Conservation (phyloP, 106 monocot genomes). For the Platanthera guangdongensis region DNA sequence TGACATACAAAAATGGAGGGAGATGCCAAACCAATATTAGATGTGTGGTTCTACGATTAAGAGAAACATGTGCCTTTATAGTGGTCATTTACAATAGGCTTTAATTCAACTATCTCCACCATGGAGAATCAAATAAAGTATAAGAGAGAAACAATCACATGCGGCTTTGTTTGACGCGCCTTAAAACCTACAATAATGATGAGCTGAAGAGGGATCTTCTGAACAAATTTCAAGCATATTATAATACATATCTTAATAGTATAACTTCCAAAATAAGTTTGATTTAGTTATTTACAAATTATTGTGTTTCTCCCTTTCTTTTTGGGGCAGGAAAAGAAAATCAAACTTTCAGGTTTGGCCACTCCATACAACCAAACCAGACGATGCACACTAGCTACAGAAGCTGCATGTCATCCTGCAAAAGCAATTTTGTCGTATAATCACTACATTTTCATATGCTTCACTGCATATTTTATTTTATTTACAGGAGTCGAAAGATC, state of each 20-base stretch:
- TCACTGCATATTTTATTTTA: background rate
- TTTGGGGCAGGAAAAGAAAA: no score
- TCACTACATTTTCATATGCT: background rate
- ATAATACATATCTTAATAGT: background rate
- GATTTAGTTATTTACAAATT: background rate
- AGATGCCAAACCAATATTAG: no score
- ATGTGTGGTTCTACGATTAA: no score
- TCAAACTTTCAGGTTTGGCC: background rate
- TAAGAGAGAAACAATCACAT: no score
- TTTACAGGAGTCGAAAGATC: constrained; percentile 80
- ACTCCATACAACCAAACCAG: background rate
- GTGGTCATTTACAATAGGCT: no score
- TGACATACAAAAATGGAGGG: no score
- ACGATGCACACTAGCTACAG: background rate
- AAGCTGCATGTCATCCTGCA: background rate
- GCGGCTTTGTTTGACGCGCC: no score
- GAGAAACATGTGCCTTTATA: no score
- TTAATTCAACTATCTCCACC: no score
- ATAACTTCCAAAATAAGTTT: background rate
- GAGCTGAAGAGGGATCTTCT: background rate
- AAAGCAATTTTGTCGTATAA: background rate
- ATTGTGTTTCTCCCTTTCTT: background rate
- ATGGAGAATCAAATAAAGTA: no score
- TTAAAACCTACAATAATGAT: no score
- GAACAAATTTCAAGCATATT: background rate